Percentiles rank a stretch among this genome's conserved stretches.
Conservation (phyloP, 192 early-diverging fungal species). For the Oehlia diaphana region DNA sequence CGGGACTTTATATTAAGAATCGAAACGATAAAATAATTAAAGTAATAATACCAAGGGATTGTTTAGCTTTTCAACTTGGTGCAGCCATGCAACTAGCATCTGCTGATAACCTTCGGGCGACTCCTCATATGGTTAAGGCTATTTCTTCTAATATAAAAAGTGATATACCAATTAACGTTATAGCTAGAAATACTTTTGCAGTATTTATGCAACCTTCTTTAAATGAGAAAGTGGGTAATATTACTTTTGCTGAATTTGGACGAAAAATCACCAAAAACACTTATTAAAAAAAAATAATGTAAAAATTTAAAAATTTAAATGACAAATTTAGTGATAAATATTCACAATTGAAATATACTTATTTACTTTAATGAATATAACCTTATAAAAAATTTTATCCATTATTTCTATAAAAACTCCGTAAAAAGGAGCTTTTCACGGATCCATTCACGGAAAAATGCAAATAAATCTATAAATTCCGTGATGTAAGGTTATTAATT, state of each 20-base stretch:
- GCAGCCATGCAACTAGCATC: constrained; percentile 59
- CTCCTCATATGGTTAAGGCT: constrained; percentile 67
- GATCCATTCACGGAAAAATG: too few species aligned
- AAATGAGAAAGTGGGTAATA: constrained; percentile 5
- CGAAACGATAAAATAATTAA: constrained; percentile 47
- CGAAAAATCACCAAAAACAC: neutral
- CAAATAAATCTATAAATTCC: too few species aligned
- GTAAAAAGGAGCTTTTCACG: too few species aligned
- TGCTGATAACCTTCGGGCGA: constrained; percentile 55
- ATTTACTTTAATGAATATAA: too few species aligned
- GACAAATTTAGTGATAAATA: too few species aligned
- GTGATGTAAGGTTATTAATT: too few species aligned
- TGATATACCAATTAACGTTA: constrained; percentile 32
- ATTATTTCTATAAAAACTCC: too few species aligned
- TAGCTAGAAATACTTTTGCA: constrained; percentile 68
- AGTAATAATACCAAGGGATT: constrained; percentile 58
- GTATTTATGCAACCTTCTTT: constrained; percentile 72
- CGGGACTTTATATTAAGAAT: constrained; percentile 62
- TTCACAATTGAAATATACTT: too few species aligned
- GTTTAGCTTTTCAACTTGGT: constrained; percentile 69
- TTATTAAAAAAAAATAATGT: neutral
- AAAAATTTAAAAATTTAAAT: too few species aligned
- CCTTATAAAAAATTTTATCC: too few species aligned
- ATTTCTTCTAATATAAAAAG: constrained; percentile 37
- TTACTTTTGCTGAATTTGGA: neutral